phyloP scores from a whole-genome alignment of 768 basidiomycete species.

The Gloeopeniophorella convolvens region DNA sequence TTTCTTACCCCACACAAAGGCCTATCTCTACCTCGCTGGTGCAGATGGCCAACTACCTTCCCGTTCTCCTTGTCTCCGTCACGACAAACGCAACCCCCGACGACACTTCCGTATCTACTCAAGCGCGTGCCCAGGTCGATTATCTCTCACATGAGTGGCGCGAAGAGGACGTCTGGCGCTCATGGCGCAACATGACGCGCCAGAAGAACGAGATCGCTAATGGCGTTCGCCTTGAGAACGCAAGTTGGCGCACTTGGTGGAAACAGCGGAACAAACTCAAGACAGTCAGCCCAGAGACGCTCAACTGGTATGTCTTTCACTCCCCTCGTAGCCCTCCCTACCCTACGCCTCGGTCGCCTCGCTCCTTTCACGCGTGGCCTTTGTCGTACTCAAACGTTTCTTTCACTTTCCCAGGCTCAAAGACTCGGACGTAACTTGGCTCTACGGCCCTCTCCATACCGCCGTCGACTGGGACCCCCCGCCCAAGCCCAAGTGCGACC shows the following conservation, averaged over 20 bases:
- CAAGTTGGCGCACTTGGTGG: slow-evolving; percentile 99
- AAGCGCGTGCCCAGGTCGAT: slow-evolving; percentile 92
- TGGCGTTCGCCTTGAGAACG: slow-evolving; percentile 92
- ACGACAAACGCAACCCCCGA: slow-evolving; percentile 50
- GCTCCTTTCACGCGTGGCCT: not conserved
- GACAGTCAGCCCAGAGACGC: slow-evolving; percentile 92
- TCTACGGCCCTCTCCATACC: slow-evolving; percentile 94
- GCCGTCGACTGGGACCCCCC: slow-evolving; percentile 80
- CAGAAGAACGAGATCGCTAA: slow-evolving; percentile 99
- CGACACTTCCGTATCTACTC: slow-evolving; percentile 74
- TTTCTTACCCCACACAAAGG: not conserved
- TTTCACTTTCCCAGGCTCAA: slow-evolving; percentile 68
- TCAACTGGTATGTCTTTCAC: slow-evolving; percentile 82
- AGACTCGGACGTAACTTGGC: slow-evolving; percentile 98
- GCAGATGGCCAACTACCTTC: slow-evolving; percentile 61
- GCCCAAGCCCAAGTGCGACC: slow-evolving; percentile 43
- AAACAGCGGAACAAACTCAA: slow-evolving; percentile 95
- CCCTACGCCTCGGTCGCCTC: not conserved
- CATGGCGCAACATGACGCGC: slow-evolving; percentile 97
- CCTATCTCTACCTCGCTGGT: not conserved
- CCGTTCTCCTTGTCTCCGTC: slow-evolving; percentile 61
- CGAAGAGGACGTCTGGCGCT: slow-evolving; percentile 97
- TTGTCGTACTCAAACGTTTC: slow-evolving; percentile 5
- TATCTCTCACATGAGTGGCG: slow-evolving; percentile 97
- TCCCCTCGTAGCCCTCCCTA: not conserved